phyloP scores from a whole-genome alignment of 2,329 filamentous ascomycete genomes.

The Chrysoporthe austroafricana region DNA sequence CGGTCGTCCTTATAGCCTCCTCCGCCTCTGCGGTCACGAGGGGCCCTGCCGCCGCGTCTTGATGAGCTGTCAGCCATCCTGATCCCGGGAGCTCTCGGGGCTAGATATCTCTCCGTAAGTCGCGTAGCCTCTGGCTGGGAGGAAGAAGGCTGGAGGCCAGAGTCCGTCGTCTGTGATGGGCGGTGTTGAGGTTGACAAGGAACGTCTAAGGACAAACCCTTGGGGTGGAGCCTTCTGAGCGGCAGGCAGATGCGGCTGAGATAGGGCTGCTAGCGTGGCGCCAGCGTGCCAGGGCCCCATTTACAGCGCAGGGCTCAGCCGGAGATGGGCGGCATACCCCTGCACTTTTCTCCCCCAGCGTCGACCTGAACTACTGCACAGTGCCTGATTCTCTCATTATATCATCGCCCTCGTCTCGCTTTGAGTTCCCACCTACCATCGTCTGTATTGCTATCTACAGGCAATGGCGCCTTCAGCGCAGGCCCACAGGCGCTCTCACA shows the following conservation, averaged over 20 bases:
- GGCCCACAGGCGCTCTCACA: constrained; percentile 34
- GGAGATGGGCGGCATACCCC: constrained; percentile 7
- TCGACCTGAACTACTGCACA: too few relatives aligned
- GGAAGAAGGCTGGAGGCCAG: not conserved
- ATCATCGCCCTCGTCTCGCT: not conserved
- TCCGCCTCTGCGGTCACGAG: constrained; percentile 37
- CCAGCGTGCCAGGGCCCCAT: not conserved
- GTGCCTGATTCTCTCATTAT: not conserved
- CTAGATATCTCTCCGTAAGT: not conserved
- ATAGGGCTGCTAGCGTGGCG: constrained; percentile 13
- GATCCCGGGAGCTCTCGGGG: not conserved
- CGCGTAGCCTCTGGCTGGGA: not conserved
- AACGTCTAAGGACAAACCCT: not conserved
- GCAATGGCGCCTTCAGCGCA: constrained; percentile 32
- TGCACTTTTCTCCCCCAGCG: not conserved
- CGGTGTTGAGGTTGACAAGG: not conserved
- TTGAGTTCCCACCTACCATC: not conserved
- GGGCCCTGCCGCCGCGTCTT: constrained; percentile 22
- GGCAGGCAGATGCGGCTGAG: constrained; percentile 23
- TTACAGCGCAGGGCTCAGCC: constrained; percentile 13
- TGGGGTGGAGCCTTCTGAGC: not conserved
- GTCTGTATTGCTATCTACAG: too few relatives aligned
- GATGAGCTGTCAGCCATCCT: constrained; percentile 21
- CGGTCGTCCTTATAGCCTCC: constrained; percentile 37
- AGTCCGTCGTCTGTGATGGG: not conserved